Base-by-base conservation (phyloP, 495 filamentous ascomycete species). In the Penicillium desertorum region DNA sequence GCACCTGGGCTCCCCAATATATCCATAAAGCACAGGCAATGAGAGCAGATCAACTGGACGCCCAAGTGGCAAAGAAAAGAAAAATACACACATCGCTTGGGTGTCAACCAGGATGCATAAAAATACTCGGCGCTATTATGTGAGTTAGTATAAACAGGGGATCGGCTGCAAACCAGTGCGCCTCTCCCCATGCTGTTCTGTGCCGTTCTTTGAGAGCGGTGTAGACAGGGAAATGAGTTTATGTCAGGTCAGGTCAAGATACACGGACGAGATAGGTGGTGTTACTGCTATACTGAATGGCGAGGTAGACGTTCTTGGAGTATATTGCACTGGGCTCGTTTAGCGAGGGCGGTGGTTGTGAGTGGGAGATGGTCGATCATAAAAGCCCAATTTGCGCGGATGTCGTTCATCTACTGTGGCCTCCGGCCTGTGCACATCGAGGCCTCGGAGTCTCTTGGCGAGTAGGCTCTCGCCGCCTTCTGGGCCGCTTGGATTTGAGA, bases 401-500 rank as follows among this genome's bases (percentile, higher is more conserved):
- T 42, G 37, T 12, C 16, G 55, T 45, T 66, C 62, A 61, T 51
- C 45, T 58, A 60, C 47, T 52, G 29, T 56, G 14, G 54, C n/a
- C 17, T 68, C 62, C 14, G 65, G 62, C 27, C 61, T 71, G 17
- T 76, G 73, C 8, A 79, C 72, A 51, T 80, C 81, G 16, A 83
- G 65, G 20, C 79, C 69, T 53, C 76, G 75, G 36, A 86, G 66
- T 58, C 78, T 73, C 61, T 76, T 79, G 32, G 83, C 82, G 30
- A 86, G 71, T 25, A 86, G 64, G 47, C 83, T 78, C 61, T 83
- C 81, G 16, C 80, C 75, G 12, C 62, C 62, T 55, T 82, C 79
- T 14, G 74, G 63, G n/a, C 71, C 67, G 51, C 60, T 61, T 17
- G 67, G 60, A 34, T 54, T 62, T 11, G 71, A 57, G 5, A 65